Conservation (phyloP, 2,329 filamentous ascomycete species). For the Rosellinia necatrix region DNA sequence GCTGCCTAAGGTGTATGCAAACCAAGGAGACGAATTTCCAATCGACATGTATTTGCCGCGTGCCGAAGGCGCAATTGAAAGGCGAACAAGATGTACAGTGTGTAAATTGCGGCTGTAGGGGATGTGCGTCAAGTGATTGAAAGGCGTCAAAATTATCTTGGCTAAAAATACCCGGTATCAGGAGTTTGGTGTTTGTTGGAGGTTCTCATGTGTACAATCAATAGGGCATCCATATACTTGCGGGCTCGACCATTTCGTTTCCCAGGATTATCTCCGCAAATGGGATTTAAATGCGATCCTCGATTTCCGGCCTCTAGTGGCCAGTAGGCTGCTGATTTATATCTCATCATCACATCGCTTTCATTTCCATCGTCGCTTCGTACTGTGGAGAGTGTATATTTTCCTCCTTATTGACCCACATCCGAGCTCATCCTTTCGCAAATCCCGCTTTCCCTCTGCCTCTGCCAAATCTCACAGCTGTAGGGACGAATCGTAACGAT, state of each 20-base stretch:
- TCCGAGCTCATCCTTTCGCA: conserved; percentile 47
- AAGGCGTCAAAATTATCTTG: conserved; percentile 28
- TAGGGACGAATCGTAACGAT: conserved; percentile 71
- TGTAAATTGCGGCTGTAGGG: conserved; percentile 91
- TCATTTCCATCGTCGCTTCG: conserved; percentile 19
- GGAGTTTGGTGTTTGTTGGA: conserved; percentile 37
- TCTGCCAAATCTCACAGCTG: conserved; percentile 68
- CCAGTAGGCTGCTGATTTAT: not conserved
- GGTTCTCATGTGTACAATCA: conserved; percentile 12
- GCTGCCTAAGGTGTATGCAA: conserved; percentile 93
- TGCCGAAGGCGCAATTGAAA: conserved; percentile 87
- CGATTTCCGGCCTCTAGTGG: not conserved
- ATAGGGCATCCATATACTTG: not conserved
- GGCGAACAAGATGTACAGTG: conserved; percentile 91
- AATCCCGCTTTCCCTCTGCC: conserved; percentile 59
- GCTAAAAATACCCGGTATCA: conserved; percentile 30
- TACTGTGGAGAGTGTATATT: conserved; percentile 20
- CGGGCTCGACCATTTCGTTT: not conserved
- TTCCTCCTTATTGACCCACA: conserved; percentile 1
- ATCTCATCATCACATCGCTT: not conserved
- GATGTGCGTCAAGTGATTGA: conserved; percentile 84
- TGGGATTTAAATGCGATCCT: not conserved
- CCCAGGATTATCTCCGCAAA: not conserved
- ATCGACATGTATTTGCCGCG: conserved; percentile 94
- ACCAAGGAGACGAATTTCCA: conserved; percentile 99